Conservation (phyloP, 1,139 yeast genomes). For the Casaregolazyma suthepensis region DNA sequence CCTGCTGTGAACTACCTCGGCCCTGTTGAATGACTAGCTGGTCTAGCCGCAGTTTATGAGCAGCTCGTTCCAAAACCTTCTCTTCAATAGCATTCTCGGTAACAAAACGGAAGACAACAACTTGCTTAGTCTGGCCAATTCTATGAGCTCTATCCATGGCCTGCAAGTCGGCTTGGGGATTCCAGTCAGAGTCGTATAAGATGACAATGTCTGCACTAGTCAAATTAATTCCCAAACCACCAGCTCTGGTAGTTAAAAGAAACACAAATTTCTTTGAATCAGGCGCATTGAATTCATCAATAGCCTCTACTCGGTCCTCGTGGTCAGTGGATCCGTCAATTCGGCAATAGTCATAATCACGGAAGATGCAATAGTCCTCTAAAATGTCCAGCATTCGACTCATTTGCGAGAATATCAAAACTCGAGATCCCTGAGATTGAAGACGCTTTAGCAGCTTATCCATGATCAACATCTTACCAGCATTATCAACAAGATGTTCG, state of each 20-base stretch:
- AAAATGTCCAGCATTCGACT: slow-evolving; percentile 82
- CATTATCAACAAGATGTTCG: slow-evolving; percentile 81
- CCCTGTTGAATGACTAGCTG: slow-evolving; percentile 97
- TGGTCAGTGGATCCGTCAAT: slow-evolving; percentile 95
- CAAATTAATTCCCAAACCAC: slow-evolving; percentile 92
- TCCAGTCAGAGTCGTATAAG: slow-evolving; percentile 94
- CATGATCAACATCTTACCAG: slow-evolving; percentile 84
- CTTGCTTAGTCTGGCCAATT: slow-evolving; percentile 96
- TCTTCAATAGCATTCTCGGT: slow-evolving; percentile 96
- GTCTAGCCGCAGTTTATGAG: slow-evolving; percentile 86
- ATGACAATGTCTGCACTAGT: slow-evolving; percentile 91
- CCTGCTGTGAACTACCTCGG: slow-evolving; percentile 40
- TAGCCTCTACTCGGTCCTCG: slow-evolving; percentile 87
- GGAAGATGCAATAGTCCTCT: slow-evolving; percentile 85
- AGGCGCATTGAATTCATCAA: slow-evolving; percentile 85
- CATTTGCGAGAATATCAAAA: slow-evolving; percentile 92
- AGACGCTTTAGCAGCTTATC: slow-evolving; percentile 76
- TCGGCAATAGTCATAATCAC: slow-evolving; percentile 84
- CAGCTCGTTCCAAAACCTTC: slow-evolving; percentile 91
- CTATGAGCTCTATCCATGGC: slow-evolving; percentile 99
- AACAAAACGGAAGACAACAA: slow-evolving; percentile 83
- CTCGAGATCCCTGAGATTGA: slow-evolving; percentile 77
- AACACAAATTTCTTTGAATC: slow-evolving; percentile 80
- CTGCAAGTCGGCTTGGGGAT: slow-evolving; percentile 97
- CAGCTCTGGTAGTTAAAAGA: slow-evolving; percentile 90